Conservation (phyloP, 495 filamentous ascomycete genomes). For the Lophiotrema nucula region DNA sequence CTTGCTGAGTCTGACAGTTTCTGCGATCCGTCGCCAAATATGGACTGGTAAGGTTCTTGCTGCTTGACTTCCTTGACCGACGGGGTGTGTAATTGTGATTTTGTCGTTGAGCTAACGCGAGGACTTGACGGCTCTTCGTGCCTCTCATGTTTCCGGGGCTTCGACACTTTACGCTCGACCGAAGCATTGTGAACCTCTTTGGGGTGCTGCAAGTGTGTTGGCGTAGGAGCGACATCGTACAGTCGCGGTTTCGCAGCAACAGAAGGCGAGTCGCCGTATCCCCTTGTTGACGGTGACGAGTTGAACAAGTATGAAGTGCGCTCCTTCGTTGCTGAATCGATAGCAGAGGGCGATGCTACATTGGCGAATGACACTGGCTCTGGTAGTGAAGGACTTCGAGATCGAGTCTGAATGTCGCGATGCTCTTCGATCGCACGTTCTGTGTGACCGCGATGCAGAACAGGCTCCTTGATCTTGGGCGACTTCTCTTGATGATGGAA, state of each 20-base stretch:
- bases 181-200: neutral
- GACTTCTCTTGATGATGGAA: constrained; percentile 5
- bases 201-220: neutral
- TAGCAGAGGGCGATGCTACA: constrained; percentile 41
- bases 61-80: constrained; percentile 4
- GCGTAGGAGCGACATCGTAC: constrained; percentile 8
- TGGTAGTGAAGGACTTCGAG: constrained; percentile 29
- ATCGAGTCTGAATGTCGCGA: neutral
- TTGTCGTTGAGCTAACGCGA: neutral
- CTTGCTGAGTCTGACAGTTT: constrained; percentile 12
- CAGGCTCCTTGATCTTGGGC: neutral
- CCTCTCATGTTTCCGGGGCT: neutral
- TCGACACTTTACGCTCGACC: neutral
- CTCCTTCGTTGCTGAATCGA: constrained; percentile 55
- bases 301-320: constrained; percentile 54
- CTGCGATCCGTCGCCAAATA: constrained; percentile 25
- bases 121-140: neutral
- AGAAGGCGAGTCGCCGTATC: constrained; percentile 22
- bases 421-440: constrained; percentile 3
- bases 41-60: constrained; percentile 14
- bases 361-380: constrained; percentile 7
- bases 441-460: neutral
- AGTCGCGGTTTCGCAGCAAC: neutral
- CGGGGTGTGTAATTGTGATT: constrained; percentile 4
- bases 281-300: constrained; percentile 51